A percentile compares a stretch with the other conserved stretches of the same genome.
Evolutionary conservation across 495 filamentous ascomycete genomes (phyloP).

Genomic region (Recurvomyces mirabilis): DNA sequence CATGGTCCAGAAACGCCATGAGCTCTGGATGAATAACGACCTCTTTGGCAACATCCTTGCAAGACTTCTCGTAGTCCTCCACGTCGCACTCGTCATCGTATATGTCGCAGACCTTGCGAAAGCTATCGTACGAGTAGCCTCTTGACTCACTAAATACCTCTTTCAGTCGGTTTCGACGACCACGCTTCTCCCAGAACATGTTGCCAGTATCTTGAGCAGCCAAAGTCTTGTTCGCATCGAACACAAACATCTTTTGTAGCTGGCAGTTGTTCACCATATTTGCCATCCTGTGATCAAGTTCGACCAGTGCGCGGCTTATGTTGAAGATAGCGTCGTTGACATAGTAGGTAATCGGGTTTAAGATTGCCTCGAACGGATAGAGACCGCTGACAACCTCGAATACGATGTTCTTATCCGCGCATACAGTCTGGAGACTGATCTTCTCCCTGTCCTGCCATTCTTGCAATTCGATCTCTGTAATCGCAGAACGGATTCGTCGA

Average conservation of each 20-base stretch:
- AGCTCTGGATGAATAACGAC: slow-evolving; percentile 44
- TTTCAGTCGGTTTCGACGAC: not conserved
- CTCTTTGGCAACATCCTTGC: slow-evolving; percentile 35
- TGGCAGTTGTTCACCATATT: slow-evolving; percentile 9
- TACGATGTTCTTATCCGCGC: no score
- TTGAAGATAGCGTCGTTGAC: no score
- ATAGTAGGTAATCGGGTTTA: no score
- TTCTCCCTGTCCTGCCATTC: no score
- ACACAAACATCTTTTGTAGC: slow-evolving; percentile 39
- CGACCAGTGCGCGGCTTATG: slow-evolving; percentile 14
- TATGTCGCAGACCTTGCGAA: no score
- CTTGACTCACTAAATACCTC: not conserved
- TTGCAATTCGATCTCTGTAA: no score
- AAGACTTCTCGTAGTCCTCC: slow-evolving; percentile 39
- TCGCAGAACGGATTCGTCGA: no score
- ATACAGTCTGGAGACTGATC: no score
- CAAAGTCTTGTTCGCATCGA: slow-evolving; percentile 52
- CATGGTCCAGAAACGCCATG: slow-evolving; percentile 32
- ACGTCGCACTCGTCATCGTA: no score
- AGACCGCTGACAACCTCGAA: no score
- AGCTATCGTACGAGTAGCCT: slow-evolving; percentile 44
- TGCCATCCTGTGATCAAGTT: slow-evolving; percentile 35
- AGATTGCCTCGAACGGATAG: no score
- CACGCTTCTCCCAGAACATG: slow-evolving; percentile 37
- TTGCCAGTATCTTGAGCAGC: slow-evolving; percentile 42